These are phyloP conservation scores for Neurospora sublineolata DNA, from an alignment of 495 filamentous ascomycete genomes.

Conservation along the genomic window DNA sequence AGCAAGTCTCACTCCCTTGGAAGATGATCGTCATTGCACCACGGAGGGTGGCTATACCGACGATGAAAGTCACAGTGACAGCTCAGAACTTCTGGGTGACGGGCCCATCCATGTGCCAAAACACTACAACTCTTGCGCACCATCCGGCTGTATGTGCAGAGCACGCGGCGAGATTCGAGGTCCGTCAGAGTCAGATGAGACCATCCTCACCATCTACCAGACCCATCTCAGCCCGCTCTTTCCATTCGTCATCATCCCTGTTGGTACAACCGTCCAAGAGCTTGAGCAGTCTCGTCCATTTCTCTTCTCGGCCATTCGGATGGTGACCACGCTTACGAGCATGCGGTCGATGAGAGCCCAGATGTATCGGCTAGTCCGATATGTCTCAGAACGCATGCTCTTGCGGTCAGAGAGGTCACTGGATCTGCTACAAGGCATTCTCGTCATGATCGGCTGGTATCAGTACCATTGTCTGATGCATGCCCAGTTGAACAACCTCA, in stretches of 20 bases:
- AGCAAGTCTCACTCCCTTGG: neutral
- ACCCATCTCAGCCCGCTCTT: constrained; percentile 23
- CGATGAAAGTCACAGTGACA: neutral
- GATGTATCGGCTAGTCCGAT: constrained; percentile 27
- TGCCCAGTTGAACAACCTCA: constrained; percentile 32
- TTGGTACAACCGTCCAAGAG: constrained; percentile 11
- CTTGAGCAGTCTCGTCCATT: constrained; percentile 19
- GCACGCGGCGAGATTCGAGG: constrained; percentile 8
- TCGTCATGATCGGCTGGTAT: constrained; percentile 36
- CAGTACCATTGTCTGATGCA: constrained; percentile 31
- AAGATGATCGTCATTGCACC: neutral
- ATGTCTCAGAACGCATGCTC: constrained; percentile 32
- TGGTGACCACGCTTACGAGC: constrained; percentile 27
- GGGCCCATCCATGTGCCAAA: constrained; percentile 5
- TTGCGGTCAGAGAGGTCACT: constrained; percentile 35
- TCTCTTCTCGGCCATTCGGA: constrained; percentile 24
- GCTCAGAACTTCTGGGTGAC: neutral
- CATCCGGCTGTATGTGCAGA: constrained; percentile 16
- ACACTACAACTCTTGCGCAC: constrained; percentile 15
- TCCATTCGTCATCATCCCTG: constrained; percentile 28
- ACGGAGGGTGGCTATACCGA: neutral
- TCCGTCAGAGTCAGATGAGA: constrained; percentile 22
- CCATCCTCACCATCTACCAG: constrained; percentile 23
- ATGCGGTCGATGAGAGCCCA: constrained; percentile 28
- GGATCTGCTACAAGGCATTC: constrained; percentile 37